Percentiles rank a stretch among this genome's conserved stretches.
Conservation (phyloP, 495 filamentous ascomycete genomes). For the Pyronema domesticum region DNA sequence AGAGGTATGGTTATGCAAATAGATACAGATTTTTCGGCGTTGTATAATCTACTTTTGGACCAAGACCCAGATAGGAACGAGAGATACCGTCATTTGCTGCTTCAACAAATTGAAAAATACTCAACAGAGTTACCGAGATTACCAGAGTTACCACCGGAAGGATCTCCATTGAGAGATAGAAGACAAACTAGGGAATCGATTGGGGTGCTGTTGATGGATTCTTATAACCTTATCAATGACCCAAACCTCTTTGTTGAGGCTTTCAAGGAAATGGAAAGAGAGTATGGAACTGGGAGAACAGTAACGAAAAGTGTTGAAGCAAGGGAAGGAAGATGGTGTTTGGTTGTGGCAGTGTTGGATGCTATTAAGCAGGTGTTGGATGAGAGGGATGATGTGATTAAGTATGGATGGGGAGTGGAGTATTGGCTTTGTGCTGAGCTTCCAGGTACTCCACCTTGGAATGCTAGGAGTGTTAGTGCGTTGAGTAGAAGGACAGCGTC, state of each 20-base stretch:
- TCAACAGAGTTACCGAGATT: neutral
- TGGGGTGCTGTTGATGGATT: neutral
- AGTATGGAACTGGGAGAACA: neutral
- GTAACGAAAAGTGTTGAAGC: conserved; percentile 5
- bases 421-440: conserved; percentile 5
- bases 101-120: neutral
- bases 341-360: neutral
- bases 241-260: conserved; percentile 1
- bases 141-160: neutral
- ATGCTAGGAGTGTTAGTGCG: neutral
- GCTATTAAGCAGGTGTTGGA: neutral
- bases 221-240: neutral
- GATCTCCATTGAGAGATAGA: neutral
- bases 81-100: neutral
- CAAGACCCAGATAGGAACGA: neutral
- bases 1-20: conserved; percentile 1
- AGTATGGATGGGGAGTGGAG: conserved; percentile 2
- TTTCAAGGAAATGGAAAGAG: conserved; percentile 2
- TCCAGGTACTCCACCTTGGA: neutral
- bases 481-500: no score
- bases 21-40: neutral
- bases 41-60: conserved; percentile 1
- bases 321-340: conserved; percentile 1
- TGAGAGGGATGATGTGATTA: neutral
- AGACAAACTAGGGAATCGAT: neutral